Percentiles rank a stretch among this genome's conserved stretches.
Conservation (phyloP, 1,284 basidiomycete species). For the Marasmius oreades region DNA sequence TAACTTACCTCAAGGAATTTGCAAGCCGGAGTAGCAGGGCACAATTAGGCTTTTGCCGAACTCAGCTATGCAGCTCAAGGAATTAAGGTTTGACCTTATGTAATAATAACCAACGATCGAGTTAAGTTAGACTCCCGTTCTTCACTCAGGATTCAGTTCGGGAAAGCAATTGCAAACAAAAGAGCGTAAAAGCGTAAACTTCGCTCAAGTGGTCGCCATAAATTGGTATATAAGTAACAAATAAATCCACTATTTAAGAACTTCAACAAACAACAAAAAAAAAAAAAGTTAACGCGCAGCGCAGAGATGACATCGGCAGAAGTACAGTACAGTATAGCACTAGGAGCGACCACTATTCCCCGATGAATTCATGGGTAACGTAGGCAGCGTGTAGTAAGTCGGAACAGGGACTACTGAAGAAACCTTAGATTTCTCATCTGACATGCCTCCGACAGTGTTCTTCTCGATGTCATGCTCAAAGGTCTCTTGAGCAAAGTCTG, state of each 20-base stretch:
- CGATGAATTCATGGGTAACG: too few relatives aligned
- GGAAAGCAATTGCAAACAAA: too few relatives aligned
- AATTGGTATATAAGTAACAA: neutral
- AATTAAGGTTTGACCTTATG: constrained; percentile 6
- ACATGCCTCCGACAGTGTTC: neutral
- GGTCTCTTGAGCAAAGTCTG: constrained; percentile 42
- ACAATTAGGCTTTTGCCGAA: constrained; percentile 34
- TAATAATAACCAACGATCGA: too few relatives aligned
- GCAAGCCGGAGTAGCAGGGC: neutral
- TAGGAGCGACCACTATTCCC: too few relatives aligned
- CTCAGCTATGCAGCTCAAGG: constrained; percentile 28
- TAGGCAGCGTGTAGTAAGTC: neutral
- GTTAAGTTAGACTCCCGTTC: too few relatives aligned
- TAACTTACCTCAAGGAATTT: neutral
- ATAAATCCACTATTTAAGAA: neutral
- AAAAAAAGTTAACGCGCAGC: neutral
- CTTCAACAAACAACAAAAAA: neutral
- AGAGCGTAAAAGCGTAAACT: too few relatives aligned
- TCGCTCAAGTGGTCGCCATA: too few relatives aligned
- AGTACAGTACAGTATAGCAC: neutral
- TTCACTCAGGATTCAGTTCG: too few relatives aligned
- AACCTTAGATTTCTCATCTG: neutral
- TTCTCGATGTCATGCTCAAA: constrained; percentile 36
- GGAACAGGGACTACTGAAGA: neutral
- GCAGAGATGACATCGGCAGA: neutral